Evolutionary conservation across 1,284 basidiomycete species (phyloP).

Genomic region (Cryptococcus hybrid): DNA sequence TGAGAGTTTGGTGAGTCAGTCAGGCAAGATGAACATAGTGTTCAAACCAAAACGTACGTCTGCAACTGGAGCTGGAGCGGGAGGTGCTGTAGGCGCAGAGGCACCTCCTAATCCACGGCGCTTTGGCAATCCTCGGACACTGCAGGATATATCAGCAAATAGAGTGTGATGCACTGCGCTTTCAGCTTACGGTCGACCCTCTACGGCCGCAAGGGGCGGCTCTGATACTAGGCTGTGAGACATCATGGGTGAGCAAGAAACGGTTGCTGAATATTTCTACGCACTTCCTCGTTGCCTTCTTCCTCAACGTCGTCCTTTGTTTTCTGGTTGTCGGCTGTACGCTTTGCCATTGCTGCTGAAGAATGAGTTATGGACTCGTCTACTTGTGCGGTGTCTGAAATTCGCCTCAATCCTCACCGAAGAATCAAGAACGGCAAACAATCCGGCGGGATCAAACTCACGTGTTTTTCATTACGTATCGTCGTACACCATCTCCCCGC

Average conservation of each 20-base stretch:
- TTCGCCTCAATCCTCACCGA: too few species aligned
- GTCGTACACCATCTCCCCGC: too few species aligned
- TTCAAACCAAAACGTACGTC: background rate
- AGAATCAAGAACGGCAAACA: too few species aligned
- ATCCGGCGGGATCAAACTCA: too few species aligned
- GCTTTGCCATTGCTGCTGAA: slow-evolving; percentile 55
- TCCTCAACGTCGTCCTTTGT: slow-evolving; percentile 57
- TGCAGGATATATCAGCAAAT: slow-evolving; percentile 15
- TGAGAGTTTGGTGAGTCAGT: background rate
- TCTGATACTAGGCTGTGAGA: slow-evolving; percentile 31
- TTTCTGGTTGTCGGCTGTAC: slow-evolving; percentile 69
- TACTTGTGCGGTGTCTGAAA: too few species aligned
- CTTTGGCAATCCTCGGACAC: slow-evolving; percentile 51
- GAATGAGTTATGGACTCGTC: too few species aligned
- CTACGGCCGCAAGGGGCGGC: slow-evolving; percentile 33
- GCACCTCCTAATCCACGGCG: slow-evolving; percentile 30
- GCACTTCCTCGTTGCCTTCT: slow-evolving; percentile 52
- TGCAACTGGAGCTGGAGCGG: background rate
- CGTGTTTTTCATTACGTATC: too few species aligned
- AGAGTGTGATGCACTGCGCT: background rate
- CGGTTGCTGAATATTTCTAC: slow-evolving; percentile 44
- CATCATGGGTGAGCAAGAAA: slow-evolving; percentile 12
- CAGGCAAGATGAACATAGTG: background rate
- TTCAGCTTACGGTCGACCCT: slow-evolving; percentile 38
- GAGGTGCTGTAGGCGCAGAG: background rate